A percentile compares a stretch with the other conserved stretches of the same genome.
Conservation (phyloP, 2,329 filamentous ascomycete genomes). For the Beauveria medogensis region DNA sequence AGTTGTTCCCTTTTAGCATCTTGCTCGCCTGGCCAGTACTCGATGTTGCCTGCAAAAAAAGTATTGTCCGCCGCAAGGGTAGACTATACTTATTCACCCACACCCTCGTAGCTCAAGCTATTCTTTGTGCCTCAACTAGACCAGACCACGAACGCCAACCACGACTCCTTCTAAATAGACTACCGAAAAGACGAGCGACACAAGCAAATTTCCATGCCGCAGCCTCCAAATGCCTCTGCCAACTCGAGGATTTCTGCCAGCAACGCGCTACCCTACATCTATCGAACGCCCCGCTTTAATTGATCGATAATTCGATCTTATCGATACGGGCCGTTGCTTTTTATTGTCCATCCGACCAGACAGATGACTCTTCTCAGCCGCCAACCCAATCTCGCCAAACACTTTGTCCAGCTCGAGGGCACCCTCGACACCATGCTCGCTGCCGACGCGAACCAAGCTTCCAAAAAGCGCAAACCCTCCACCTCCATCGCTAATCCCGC, state of each 20-base stretch:
- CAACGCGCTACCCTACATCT: background rate
- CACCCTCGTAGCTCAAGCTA: no score
- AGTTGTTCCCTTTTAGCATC: no score
- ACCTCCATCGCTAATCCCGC: background rate
- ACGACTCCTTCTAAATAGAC: no score
- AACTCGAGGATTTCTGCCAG: no score
- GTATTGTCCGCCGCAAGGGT: no score
- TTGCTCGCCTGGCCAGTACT: no score
- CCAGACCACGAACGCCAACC: no score
- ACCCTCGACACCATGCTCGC: background rate
- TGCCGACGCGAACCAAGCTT: background rate
- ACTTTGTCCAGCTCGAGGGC: background rate
- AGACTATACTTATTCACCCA: no score
- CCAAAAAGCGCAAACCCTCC: conserved; percentile 1
- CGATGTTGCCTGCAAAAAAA: no score
- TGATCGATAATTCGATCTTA: background rate
- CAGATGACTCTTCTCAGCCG: background rate
- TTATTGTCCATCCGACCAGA: background rate
- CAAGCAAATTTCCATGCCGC: no score
- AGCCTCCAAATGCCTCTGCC: background rate
- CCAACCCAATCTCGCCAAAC: background rate
- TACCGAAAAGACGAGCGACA: no score
- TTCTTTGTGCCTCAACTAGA: no score
- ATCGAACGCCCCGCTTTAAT: background rate
- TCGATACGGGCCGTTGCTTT: background rate